Evolutionary conservation across 192 early-diverging fungal genomes (phyloP), one percentile per base, ranked within the genome.

Genomic region (Gigaspora rosea): DNA sequence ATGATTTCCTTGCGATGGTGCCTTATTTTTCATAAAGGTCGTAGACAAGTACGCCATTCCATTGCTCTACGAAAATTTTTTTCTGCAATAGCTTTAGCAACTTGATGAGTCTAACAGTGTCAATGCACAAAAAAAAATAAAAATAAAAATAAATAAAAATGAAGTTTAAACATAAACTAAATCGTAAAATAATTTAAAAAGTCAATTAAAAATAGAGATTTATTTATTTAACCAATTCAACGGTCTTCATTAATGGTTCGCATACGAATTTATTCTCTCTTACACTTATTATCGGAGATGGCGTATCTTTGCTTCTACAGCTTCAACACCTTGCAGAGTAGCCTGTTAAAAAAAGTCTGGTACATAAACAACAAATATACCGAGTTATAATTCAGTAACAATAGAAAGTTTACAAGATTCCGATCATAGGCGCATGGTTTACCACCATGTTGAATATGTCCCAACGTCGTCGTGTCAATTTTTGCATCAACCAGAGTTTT

Each of bases 401-500:
- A 41, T 6, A 41, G 41, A 41, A 41, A 7, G 41, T 79, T 51
- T 73, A 84, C 88, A 83, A 98, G 80, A 80, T 93, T 95, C 47
- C 97, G 90, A 84, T 99, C 97, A 82, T 89, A 97, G 48, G 92
- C 91, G 77, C 91, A 90, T 11, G 97, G 95, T 8, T 89, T 86
- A 12, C 97, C 97, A 79, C 97, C 97, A 61, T 96, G 88, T 85
- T 99, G 97, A 36, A 96, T 93, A 77, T 99, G 97, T 13, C 97
- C 97, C 50, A 99, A 84, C 22, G 88, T 94, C 6, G 97, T 99
- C 8, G 95, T 97, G 82, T 99, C 97, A 58, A 97, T 86, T 52
- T 90, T 89, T 47, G 97, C 81, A 11, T 92, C 85, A 8, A 92
- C 87, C 69, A 99, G 84, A 97, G 85, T 56, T 95, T 91, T 79